A percentile compares a stretch with the other conserved stretches of the same genome.
These are phyloP conservation scores for Hamamelis virginiana DNA, from an alignment of 164 flowering plant genomes.

Conservation along the genomic window DNA sequence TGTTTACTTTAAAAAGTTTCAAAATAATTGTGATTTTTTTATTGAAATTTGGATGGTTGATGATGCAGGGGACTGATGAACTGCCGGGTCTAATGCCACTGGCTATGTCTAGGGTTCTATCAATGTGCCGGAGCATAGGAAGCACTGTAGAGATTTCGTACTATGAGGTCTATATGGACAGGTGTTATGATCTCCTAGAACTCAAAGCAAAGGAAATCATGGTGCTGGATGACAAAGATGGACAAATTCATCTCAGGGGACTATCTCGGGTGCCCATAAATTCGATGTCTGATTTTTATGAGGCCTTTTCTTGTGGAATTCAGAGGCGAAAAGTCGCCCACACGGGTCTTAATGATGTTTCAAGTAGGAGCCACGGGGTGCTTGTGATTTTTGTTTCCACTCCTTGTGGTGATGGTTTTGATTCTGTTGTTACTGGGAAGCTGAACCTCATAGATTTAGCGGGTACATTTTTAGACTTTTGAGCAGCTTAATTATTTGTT, in stretches of 20 bases:
- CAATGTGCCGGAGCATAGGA: slow-evolving; percentile 48
- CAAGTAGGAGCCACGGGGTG: slow-evolving; percentile 91
- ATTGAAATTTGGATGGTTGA: background rate
- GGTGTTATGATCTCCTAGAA: slow-evolving; percentile 79
- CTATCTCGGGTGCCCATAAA: slow-evolving; percentile 56
- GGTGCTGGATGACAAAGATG: slow-evolving; percentile 70
- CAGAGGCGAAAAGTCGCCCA: slow-evolving; percentile 79
- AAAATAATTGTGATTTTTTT: too few species aligned
- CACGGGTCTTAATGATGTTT: slow-evolving; percentile 81
- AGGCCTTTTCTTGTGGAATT: slow-evolving; percentile 53
- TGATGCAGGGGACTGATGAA: slow-evolving; percentile 66
- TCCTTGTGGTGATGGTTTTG: slow-evolving; percentile 37
- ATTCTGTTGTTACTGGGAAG: slow-evolving; percentile 49
- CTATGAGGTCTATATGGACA: slow-evolving; percentile 83
- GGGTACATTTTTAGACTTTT: slow-evolving; percentile 36
- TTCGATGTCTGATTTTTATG: slow-evolving; percentile 62
- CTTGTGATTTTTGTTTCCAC: slow-evolving; percentile 60
- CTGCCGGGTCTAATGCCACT: slow-evolving; percentile 72
- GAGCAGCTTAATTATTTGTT: background rate
- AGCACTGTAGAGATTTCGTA: slow-evolving; percentile 64
- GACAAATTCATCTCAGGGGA: slow-evolving; percentile 72
- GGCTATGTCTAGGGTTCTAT: slow-evolving; percentile 59
- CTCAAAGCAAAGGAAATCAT: slow-evolving; percentile 58
- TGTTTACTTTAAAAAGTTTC: too few species aligned
- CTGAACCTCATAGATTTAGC: slow-evolving; percentile 89